Evolutionary conservation across 805 yeast genomes (phyloP).

Genomic region (Pichia kluyveri): DNA sequence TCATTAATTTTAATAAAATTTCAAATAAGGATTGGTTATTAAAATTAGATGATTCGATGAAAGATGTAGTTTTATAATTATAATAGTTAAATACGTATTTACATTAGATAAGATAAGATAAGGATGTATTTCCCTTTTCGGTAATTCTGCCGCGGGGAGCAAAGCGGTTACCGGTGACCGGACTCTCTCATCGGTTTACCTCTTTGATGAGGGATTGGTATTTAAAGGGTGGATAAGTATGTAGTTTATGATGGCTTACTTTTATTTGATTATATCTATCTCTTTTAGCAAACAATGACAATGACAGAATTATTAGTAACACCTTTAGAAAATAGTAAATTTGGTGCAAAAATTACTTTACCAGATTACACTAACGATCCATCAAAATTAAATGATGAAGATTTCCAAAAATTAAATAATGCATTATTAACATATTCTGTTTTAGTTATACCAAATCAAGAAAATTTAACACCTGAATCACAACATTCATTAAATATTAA

Average conservation of each 20-base stretch:
- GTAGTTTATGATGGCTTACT: too few species aligned
- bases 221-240: too few species aligned
- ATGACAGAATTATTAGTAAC: slow-evolving; percentile 19
- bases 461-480: slow-evolving; percentile 57
- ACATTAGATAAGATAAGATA: too few species aligned
- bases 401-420: slow-evolving; percentile 50
- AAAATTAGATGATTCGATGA: slow-evolving; percentile 16
- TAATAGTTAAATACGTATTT: too few species aligned
- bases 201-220: too few species aligned
- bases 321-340: slow-evolving; percentile 42
- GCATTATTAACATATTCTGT: slow-evolving; percentile 67
- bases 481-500: slow-evolving; percentile 70
- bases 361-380: slow-evolving; percentile 75
- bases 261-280: too few species aligned
- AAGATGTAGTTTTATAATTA: background rate
- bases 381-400: slow-evolving; percentile 51
- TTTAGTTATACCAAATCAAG: slow-evolving; percentile 64
- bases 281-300: background rate
- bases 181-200: too few species aligned
- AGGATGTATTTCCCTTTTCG: too few species aligned
- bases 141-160: too few species aligned
- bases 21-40: slow-evolving; percentile 30
- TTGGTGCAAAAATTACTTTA: slow-evolving; percentile 61
- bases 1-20: slow-evolving; percentile 32
- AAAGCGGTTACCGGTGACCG: too few species aligned